Percentiles rank a stretch among this genome's conserved stretches.
Conservation (phyloP, 2,329 filamentous ascomycete genomes). For the Cladobotryum protrusum region DNA sequence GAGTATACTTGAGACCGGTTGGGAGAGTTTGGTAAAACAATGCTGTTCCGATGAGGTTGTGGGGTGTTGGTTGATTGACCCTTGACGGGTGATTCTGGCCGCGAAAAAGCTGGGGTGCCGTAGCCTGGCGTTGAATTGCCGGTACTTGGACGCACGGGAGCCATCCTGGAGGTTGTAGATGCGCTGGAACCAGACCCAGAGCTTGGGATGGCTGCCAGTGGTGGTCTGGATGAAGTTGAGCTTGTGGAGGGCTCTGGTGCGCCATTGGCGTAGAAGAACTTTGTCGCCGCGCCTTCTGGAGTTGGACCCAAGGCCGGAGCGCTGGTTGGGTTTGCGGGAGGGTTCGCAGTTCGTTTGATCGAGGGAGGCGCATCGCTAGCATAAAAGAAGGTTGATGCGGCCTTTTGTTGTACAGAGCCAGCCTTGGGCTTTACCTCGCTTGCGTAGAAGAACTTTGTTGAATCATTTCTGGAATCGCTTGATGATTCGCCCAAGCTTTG, state of each 20-base stretch:
- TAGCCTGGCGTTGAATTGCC: slow-evolving; percentile 21
- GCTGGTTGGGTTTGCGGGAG: slow-evolving; percentile 23
- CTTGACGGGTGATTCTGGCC: slow-evolving; percentile 49
- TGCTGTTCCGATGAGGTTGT: slow-evolving; percentile 15
- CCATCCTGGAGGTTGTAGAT: slow-evolving; percentile 39
- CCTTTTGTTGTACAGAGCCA: slow-evolving; percentile 38
- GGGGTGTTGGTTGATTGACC: slow-evolving; percentile 14
- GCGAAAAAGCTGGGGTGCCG: slow-evolving; percentile 23
- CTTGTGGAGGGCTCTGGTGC: slow-evolving; percentile 41
- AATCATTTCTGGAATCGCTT: slow-evolving; percentile 23
- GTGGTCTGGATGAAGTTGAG: background rate
- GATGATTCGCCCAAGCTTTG: slow-evolving; percentile 20
- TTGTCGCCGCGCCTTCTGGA: slow-evolving; percentile 42
- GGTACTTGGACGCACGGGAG: slow-evolving; percentile 33
- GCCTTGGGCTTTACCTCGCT: slow-evolving; percentile 58
- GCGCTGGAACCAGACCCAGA: slow-evolving; percentile 39
- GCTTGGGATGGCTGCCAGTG: slow-evolving; percentile 25
- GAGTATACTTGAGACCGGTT: slow-evolving; percentile 29
- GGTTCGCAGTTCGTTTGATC: slow-evolving; percentile 29
- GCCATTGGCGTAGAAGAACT: slow-evolving; percentile 73
- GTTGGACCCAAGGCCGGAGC: slow-evolving; percentile 29
- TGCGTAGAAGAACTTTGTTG: slow-evolving; percentile 81
- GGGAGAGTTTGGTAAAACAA: slow-evolving; percentile 18
- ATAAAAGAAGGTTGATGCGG: slow-evolving; percentile 47
- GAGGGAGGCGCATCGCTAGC: slow-evolving; percentile 44